These are phyloP conservation scores for Ziziphus jujuba DNA, from an alignment of 306 rosid genomes.

Conservation along the genomic window DNA sequence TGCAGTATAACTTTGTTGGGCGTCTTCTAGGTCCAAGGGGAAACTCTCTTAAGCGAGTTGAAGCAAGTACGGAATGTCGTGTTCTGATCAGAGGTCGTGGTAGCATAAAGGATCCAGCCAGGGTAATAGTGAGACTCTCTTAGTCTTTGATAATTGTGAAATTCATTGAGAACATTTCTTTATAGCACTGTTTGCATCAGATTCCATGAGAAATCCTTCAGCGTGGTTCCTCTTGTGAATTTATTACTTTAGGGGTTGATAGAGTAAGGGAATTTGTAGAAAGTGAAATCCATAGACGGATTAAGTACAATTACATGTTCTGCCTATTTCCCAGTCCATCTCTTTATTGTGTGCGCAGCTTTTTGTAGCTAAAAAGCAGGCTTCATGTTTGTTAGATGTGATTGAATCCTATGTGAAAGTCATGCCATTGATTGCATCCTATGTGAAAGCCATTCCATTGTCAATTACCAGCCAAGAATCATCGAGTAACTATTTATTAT, in stretches of 20 bases:
- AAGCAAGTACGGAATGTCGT: conserved; percentile 90
- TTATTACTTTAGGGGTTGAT: too few species aligned
- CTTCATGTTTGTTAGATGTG: too few species aligned
- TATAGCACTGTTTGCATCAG: neutral
- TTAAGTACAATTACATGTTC: too few species aligned
- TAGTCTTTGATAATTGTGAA: neutral
- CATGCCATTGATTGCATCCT: neutral
- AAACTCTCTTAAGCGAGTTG: conserved; percentile 96
- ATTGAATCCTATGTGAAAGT: neutral
- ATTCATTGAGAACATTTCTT: neutral
- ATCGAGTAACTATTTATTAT: neutral
- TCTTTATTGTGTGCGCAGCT: too few species aligned
- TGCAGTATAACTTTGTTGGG: conserved; percentile 95
- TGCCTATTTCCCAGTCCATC: too few species aligned
- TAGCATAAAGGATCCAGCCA: conserved; percentile 90
- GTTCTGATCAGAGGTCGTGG: conserved; percentile 98
- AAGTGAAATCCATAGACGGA: too few species aligned
- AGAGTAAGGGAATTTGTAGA: too few species aligned
- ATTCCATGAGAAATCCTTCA: too few species aligned
- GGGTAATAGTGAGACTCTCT: conserved; percentile 51
- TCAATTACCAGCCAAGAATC: too few species aligned
- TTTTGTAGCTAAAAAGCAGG: too few species aligned
- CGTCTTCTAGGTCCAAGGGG: conserved; percentile 99
- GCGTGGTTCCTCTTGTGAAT: too few species aligned
- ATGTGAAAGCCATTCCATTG: neutral